Evolutionary conservation across 805 yeast genomes (phyloP).

Genomic region (Candida alai): DNA sequence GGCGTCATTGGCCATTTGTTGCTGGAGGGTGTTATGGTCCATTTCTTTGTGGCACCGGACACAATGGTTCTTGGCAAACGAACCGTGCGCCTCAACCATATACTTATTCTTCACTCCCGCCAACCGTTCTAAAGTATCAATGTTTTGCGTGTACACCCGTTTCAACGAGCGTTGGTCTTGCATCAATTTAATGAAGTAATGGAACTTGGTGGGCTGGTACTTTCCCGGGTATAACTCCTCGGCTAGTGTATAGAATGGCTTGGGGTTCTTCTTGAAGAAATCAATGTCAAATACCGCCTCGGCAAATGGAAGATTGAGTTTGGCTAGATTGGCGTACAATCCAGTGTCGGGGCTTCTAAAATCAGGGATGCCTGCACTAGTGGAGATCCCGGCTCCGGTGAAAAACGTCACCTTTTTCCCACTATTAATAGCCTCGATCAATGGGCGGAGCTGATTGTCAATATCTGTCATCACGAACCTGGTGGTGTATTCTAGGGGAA

Average conservation of each 20-base stretch:
- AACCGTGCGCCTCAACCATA: constrained; percentile 92
- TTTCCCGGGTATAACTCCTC: constrained; percentile 86
- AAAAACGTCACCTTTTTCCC: constrained; percentile 55
- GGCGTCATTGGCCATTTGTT: constrained; percentile 26
- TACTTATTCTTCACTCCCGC: constrained; percentile 68
- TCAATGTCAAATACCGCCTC: constrained; percentile 95
- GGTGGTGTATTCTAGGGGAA: too few species aligned
- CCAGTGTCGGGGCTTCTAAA: constrained; percentile 91
- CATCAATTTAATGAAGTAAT: constrained; percentile 62
- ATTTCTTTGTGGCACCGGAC: constrained; percentile 63
- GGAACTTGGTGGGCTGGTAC: constrained; percentile 80
- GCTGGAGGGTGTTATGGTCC: constrained; percentile 43
- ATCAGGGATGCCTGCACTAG: constrained; percentile 93
- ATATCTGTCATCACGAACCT: constrained; percentile 1
- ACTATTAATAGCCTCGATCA: constrained; percentile 26
- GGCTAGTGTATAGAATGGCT: constrained; percentile 81
- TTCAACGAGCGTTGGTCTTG: constrained; percentile 59
- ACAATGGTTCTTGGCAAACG: constrained; percentile 83
- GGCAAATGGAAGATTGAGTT: constrained; percentile 78
- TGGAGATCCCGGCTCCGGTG: constrained; percentile 93
- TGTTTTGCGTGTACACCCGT: constrained; percentile 87
- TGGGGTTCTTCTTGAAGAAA: constrained; percentile 69
- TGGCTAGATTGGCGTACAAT: constrained; percentile 72
- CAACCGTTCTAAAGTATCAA: constrained; percentile 83
- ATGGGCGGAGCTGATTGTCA: constrained; percentile 14